A percentile compares a stretch with the other conserved stretches of the same genome.
phyloP scores from a whole-genome alignment of 2,329 filamentous ascomycete species.

The Fusarium tricinctum region DNA sequence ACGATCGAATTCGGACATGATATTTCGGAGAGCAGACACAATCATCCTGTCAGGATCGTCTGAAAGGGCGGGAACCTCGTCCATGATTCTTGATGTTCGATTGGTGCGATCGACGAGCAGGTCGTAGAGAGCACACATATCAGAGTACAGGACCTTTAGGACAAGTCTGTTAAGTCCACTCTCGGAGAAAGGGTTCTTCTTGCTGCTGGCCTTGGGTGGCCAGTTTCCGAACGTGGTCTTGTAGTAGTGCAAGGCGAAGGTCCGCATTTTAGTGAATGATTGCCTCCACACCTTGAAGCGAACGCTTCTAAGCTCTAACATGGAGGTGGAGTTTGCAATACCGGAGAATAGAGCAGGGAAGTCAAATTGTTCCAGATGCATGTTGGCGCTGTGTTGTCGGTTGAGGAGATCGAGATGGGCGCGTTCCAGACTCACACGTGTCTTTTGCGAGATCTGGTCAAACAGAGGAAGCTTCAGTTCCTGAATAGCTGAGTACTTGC shows the following conservation, averaged over 20 bases:
- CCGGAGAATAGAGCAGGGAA: slow-evolving; percentile 92
- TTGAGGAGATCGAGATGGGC: slow-evolving; percentile 84
- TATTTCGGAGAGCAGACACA: slow-evolving; percentile 78
- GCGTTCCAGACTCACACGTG: slow-evolving; percentile 83
- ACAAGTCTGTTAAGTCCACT: slow-evolving; percentile 89
- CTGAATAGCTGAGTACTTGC: slow-evolving; percentile 83
- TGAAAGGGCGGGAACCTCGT: slow-evolving; percentile 71
- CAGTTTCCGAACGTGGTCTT: slow-evolving; percentile 75
- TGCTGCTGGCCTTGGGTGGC: slow-evolving; percentile 92
- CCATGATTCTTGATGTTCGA: slow-evolving; percentile 82
- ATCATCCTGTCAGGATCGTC: slow-evolving; percentile 72
- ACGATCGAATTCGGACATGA: slow-evolving; percentile 89
- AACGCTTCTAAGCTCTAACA: slow-evolving; percentile 80
- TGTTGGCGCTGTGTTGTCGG: slow-evolving; percentile 77
- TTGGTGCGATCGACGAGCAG: slow-evolving; percentile 84
- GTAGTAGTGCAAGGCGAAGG: slow-evolving; percentile 78
- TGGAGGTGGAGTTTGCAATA: slow-evolving; percentile 85
- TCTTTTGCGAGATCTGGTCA: slow-evolving; percentile 76
- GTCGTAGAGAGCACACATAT: slow-evolving; percentile 90
- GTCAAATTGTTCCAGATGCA: slow-evolving; percentile 86
- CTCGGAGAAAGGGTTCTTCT: slow-evolving; percentile 91
- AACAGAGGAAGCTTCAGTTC: slow-evolving; percentile 77
- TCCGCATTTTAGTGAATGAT: slow-evolving; percentile 80
- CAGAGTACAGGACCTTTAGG: slow-evolving; percentile 83
- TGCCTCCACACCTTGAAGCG: slow-evolving; percentile 88